Evolutionary conservation across 176 grass and related monocot genomes (phyloP).

Genomic region (Triticum timopheevii): DNA sequence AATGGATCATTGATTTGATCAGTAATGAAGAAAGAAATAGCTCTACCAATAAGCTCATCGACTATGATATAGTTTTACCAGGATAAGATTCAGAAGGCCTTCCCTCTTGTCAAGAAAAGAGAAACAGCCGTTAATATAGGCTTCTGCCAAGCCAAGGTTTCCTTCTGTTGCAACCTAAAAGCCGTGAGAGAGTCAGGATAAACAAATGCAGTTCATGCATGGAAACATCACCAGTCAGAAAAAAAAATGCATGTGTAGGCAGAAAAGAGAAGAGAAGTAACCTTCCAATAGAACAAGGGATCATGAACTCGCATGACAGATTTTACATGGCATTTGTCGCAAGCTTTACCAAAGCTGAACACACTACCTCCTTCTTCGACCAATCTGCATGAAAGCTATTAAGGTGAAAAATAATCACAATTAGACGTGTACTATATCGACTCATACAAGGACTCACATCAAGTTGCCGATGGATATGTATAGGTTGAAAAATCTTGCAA

Average conservation of each 20-base stretch:
- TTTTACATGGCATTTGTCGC: background rate
- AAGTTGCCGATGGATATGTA: constrained; percentile 1
- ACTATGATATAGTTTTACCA: background rate
- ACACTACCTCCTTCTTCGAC: background rate
- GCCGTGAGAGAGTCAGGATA: background rate
- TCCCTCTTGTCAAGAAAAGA: background rate
- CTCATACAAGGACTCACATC: background rate
- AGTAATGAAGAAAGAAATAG: background rate
- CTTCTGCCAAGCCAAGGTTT: background rate
- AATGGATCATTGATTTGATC: background rate
- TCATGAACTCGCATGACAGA: background rate
- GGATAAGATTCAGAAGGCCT: background rate
- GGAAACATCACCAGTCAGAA: background rate
- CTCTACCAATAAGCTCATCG: background rate
- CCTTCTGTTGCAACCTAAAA: constrained; percentile 1
- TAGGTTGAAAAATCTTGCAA: background rate
- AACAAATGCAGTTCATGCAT: background rate
- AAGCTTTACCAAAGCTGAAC: background rate
- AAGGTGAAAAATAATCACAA: background rate
- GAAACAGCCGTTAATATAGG: background rate
- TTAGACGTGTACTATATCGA: background rate
- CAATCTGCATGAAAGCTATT: background rate
- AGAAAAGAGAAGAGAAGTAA: background rate
- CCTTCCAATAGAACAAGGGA: background rate
- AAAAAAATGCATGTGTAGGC: background rate